These are phyloP conservation scores for Actinomucor elegans DNA, from an alignment of 371 early-diverging fungal species.

Conservation along the genomic window DNA sequence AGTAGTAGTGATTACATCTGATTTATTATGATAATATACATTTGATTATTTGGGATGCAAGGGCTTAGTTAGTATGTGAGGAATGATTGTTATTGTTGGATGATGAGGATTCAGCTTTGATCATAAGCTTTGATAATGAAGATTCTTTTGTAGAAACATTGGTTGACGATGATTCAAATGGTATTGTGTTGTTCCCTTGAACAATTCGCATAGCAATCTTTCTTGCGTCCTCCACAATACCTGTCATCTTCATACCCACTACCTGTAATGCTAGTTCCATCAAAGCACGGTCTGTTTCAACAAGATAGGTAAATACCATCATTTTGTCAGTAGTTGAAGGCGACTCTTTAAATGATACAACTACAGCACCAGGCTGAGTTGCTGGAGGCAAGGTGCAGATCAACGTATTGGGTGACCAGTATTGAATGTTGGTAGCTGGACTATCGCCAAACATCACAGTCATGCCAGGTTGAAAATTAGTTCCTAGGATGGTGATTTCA, in stretches of 20 bases:
- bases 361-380: constrained; percentile 73
- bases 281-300: constrained; percentile 81
- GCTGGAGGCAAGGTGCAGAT: constrained; percentile 85
- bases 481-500: constrained; percentile 82
- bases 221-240: constrained; percentile 72
- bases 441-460: constrained; percentile 62
- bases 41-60: too few relatives aligned
- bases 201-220: constrained; percentile 79
- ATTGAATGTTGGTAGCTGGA: constrained; percentile 59
- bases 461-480: constrained; percentile 69
- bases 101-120: neutral
- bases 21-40: too few relatives aligned
- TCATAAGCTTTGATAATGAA: neutral
- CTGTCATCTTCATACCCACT: constrained; percentile 81
- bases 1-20: neutral
- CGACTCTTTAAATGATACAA: constrained; percentile 73
- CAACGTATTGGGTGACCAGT: constrained; percentile 76
- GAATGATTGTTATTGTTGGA: neutral
- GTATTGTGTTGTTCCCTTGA: constrained; percentile 32
- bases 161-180: neutral
- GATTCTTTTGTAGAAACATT: neutral
- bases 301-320: constrained; percentile 60
- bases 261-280: constrained; percentile 89
- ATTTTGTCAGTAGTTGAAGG: constrained; percentile 44
- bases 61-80: neutral